Conservation (phyloP, 371 early-diverging fungal species). For the Mucor velutinosus region DNA sequence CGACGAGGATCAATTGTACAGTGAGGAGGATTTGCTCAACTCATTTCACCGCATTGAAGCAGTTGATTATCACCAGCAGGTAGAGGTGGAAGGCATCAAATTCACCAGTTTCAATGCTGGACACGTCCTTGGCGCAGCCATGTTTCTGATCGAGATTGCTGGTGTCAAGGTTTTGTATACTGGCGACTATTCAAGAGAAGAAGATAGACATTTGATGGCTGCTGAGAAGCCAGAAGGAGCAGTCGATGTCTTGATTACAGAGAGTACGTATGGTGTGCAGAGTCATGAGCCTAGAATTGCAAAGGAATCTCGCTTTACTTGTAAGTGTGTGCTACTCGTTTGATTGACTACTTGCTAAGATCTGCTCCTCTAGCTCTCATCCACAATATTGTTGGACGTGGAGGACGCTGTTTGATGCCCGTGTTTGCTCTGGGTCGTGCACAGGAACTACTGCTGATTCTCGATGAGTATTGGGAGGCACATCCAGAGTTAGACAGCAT, state of each 20-base stretch:
- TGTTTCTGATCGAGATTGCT: constrained; percentile 99
- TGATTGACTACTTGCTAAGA: not conserved
- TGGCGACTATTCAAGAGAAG: constrained; percentile 99
- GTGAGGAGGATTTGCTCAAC: constrained; percentile 91
- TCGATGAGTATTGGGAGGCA: constrained; percentile 99
- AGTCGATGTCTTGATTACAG: constrained; percentile 97
- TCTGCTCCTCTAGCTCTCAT: constrained; percentile 58
- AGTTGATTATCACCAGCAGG: constrained; percentile 98
- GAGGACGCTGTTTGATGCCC: constrained; percentile 98
- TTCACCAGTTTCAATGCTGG: constrained; percentile 99
- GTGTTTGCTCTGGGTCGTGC: constrained; percentile 99
- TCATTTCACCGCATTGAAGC: constrained; percentile 97
- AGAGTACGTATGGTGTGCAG: constrained; percentile 99
- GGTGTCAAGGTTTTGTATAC: constrained; percentile 97
- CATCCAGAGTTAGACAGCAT: constrained; percentile 94
- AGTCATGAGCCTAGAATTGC: constrained; percentile 97
- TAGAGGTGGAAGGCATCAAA: constrained; percentile 96
- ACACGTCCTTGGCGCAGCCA: constrained; percentile 99
- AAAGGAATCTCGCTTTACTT: constrained; percentile 94
- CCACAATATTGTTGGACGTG: constrained; percentile 92
- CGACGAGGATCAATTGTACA: constrained; percentile 93
- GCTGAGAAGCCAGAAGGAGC: constrained; percentile 92
- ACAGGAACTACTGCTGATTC: constrained; percentile 98
- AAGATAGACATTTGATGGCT: constrained; percentile 99
- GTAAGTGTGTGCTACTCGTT: constrained; percentile 30